Evolutionary conservation across 306 rosid species (phyloP).

Genomic region (Medicago lupulina): DNA sequence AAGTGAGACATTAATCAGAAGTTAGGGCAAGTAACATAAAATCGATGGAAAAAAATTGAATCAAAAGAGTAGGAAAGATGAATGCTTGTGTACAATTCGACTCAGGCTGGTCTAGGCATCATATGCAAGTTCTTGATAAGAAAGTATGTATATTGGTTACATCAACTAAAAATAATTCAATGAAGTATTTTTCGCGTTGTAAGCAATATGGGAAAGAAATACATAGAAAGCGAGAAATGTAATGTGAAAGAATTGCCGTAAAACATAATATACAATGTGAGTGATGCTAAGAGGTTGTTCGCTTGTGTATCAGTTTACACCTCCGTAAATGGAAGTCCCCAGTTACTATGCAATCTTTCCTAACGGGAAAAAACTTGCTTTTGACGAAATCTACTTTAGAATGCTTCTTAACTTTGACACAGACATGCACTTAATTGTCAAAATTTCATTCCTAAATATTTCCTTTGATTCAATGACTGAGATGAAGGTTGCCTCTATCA

Average conservation of each 20-base stretch:
- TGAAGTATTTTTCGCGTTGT: not conserved
- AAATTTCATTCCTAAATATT: slow-evolving; percentile 3
- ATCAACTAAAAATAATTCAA: not conserved
- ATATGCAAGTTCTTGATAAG: not conserved
- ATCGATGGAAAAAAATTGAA: not conserved
- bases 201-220: not conserved
- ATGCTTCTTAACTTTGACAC: slow-evolving; percentile 1
- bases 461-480: slow-evolving; percentile 24
- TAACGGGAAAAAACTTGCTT: not conserved
- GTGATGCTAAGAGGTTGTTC: not conserved
- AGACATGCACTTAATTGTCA: slow-evolving; percentile 6
- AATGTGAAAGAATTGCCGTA: not conserved
- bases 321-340: not conserved
- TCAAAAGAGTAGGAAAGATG: not conserved
- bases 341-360: not conserved
- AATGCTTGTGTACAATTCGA: slow-evolving; percentile 1
- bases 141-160: not conserved
- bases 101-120: slow-evolving; percentile 5
- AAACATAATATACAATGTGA: slow-evolving; percentile 3
- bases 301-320: not conserved
- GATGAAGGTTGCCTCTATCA: not conserved
- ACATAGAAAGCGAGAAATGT: not conserved
- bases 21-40: slow-evolving; percentile 25
- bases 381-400: not conserved
- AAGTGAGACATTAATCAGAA: slow-evolving; percentile 13